Evolutionary conservation across 139 green algal species (phyloP).

Genomic region (Tetradesmus lagerheimii): DNA sequence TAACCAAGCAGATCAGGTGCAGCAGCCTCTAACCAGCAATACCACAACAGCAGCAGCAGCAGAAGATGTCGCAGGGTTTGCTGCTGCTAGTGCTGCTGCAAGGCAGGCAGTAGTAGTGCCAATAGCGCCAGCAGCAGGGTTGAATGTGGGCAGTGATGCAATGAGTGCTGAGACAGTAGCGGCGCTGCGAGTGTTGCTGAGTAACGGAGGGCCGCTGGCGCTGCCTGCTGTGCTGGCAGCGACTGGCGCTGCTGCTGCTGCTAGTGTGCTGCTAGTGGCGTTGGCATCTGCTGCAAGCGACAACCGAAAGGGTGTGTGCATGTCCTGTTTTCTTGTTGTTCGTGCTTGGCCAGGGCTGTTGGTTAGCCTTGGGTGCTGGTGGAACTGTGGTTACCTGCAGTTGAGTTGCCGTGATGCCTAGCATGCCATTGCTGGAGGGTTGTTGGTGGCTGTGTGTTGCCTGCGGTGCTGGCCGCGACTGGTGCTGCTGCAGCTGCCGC

Average conservation of each 20-base stretch:
- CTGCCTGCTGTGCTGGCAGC: not conserved
- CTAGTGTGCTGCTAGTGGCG: not conserved
- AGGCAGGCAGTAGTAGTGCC: not conserved
- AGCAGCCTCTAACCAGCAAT: no score
- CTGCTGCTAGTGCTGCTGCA: not conserved
- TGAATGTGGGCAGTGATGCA: not conserved
- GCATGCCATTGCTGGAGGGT: no score
- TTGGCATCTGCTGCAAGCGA: not conserved
- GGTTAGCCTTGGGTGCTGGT: no score
- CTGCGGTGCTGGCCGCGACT: not conserved
- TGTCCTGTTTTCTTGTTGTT: no score
- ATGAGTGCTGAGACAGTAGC: not conserved
- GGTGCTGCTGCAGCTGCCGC: not conserved
- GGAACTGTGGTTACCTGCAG: no score
- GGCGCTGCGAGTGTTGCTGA: not conserved
- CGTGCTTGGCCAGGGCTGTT: no score
- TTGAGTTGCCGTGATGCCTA: no score
- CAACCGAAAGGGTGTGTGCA: no score
- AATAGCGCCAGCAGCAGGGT: not conserved
- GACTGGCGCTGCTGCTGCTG: not conserved
- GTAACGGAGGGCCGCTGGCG: not conserved
- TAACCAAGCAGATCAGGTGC: not conserved
- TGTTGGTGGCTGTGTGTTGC: no score
- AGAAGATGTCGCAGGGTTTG: not conserved
- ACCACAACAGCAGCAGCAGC: not conserved